Percentiles rank a stretch among this genome's conserved stretches.
Conservation (phyloP, 2,329 filamentous ascomycete species). For the Trichoderma polysporum region DNA sequence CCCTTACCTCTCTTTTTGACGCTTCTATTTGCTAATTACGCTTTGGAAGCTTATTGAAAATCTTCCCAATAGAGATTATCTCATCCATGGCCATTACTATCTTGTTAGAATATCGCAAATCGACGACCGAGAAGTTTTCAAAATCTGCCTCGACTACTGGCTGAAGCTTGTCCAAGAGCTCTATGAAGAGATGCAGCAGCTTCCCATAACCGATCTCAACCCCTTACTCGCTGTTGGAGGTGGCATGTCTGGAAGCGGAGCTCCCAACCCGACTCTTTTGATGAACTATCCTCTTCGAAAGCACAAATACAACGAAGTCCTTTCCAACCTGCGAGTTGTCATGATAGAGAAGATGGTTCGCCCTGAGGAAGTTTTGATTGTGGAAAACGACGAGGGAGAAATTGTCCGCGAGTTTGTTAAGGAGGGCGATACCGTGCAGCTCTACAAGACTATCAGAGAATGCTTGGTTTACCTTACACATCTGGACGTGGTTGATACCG, state of each 20-base stretch:
- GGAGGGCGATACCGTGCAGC: conserved; percentile 96
- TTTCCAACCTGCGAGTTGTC: conserved; percentile 90
- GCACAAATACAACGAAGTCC: conserved; percentile 93
- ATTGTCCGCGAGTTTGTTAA: conserved; percentile 99
- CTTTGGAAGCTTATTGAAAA: conserved; percentile 80
- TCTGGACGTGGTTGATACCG: conserved; percentile 93
- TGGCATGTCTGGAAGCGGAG: conserved; percentile 73
- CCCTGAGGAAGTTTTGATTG: conserved; percentile 94
- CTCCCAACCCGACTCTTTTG: conserved; percentile 79
- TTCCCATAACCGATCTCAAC: conserved; percentile 91
- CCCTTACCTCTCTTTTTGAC: background rate
- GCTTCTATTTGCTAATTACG: background rate
- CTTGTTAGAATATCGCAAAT: conserved; percentile 98
- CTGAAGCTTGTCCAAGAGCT: conserved; percentile 96
- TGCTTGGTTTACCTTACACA: conserved; percentile 97
- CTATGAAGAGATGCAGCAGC: conserved; percentile 97
- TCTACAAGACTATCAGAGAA: conserved; percentile 98
- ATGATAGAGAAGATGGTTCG: conserved; percentile 99
- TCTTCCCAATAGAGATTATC: conserved; percentile 89
- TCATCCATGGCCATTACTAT: conserved; percentile 96
- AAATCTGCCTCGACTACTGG: conserved; percentile 99
- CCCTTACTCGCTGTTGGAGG: conserved; percentile 78
- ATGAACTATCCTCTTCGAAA: conserved; percentile 92
- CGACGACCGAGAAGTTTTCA: conserved; percentile 98
- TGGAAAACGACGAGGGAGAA: conserved; percentile 99